These are phyloP conservation scores for Fusarium abutilonis DNA, from an alignment of 2,329 filamentous ascomycete genomes.

Conservation along the genomic window DNA sequence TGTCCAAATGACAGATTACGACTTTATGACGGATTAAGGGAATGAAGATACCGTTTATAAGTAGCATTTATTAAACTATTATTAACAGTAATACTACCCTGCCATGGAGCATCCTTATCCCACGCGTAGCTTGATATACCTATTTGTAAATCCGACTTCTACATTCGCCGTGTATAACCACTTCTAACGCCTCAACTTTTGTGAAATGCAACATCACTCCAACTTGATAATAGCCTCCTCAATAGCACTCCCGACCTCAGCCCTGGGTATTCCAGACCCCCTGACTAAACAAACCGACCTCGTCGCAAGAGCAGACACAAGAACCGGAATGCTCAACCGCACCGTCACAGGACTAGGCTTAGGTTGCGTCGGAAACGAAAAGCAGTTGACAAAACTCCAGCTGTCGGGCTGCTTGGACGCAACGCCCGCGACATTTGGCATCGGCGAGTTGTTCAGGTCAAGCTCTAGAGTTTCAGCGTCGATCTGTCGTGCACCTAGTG, in stretches of 20 bases:
- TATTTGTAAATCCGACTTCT: no score
- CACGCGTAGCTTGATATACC: no score
- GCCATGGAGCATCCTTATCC: no score
- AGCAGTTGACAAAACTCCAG: conserved; percentile 45
- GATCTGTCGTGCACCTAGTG: conserved; percentile 38
- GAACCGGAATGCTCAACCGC: conserved; percentile 28
- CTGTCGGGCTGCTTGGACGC: conserved; percentile 39
- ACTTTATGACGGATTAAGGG: conserved; percentile 38
- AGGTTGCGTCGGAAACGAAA: conserved; percentile 31
- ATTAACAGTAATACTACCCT: conserved; percentile 2
- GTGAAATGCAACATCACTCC: neutral
- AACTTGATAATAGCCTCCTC: conserved; percentile 37
- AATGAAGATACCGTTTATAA: conserved; percentile 35
- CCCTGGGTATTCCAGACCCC: conserved; percentile 41
- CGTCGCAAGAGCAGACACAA: conserved; percentile 35
- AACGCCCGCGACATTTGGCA: conserved; percentile 5
- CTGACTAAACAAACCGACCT: conserved; percentile 39
- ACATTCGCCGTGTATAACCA: neutral
- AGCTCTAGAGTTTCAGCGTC: conserved; percentile 42
- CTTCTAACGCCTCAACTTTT: conserved; percentile 5
- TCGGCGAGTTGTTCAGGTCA: conserved; percentile 23
- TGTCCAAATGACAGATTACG: conserved; percentile 35
- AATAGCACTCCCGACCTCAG: conserved; percentile 42
- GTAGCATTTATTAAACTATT: conserved; percentile 18
- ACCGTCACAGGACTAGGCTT: conserved; percentile 28